Base-by-base conservation (phyloP, 805 yeast genomes). In the Yarrowia porcina region DNA sequence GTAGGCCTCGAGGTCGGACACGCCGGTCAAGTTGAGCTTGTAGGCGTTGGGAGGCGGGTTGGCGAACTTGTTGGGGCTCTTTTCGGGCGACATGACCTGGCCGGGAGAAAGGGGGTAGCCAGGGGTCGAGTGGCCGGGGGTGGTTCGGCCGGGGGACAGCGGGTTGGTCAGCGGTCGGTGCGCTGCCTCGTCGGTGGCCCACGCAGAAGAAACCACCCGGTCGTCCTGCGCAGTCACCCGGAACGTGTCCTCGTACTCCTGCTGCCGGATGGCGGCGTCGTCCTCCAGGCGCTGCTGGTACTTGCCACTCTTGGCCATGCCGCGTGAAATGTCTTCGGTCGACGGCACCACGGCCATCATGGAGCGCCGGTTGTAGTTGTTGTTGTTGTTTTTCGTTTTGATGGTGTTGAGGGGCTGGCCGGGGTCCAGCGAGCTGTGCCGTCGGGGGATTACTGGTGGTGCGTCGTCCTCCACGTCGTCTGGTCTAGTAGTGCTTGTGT, bases 231-330 rank as follows among this genome's bases (percentile, higher is more conserved):
- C 39, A 15, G 39, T 10, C 6, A 49, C 56, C 15, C 23, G 17
- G 45, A 52, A 52, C n/a, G 45, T 38, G 45, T 52, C 60, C 23
- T 52, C 60, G 38, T 36, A 52, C 35, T 38, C 45, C 60, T 52
- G 60, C 23, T 36, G 42, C 8, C 44, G 44, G 4, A 20, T n/a
- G 20, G 60, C 60, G 4, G 42, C 60, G 35, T 52, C 60, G 30
- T 52, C 60, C 23, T 25, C 60, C 18, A 52, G 35, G 3, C 60
- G 60, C 35, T 52, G 60, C 45, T 52, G 60, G 60, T 52, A 52
- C 35, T 52, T 52, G 44, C 60, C 45, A 23, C 21, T 23, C 27
- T 20, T 21, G 23, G 45, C 45, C 35, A 52, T 52, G 13, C 60
- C 60, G 12, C 35, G 35, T 10, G 42, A 7, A 7, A 52, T 36